Evolutionary conservation across 106 monocot species (phyloP).

Genomic region (Acorus calamus): DNA sequence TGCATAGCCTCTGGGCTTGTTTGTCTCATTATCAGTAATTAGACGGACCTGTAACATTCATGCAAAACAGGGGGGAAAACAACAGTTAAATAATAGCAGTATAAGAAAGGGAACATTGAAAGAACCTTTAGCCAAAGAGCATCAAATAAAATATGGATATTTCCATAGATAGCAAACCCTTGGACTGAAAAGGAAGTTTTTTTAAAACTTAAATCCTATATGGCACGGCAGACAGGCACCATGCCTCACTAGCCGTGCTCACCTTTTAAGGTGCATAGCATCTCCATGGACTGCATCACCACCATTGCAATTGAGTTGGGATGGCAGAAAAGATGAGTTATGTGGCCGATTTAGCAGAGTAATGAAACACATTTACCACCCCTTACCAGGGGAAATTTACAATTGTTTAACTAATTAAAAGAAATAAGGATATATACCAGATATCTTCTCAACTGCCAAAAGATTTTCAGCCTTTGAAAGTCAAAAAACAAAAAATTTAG

Average conservation of each 20-base stretch:
- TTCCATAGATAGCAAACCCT: too few species aligned
- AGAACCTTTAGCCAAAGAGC: background rate
- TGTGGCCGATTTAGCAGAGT: constrained; percentile 18
- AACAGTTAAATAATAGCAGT: background rate
- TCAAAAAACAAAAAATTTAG: constrained; percentile 28
- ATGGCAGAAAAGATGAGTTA: constrained; percentile 25
- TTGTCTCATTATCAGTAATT: constrained; percentile 70
- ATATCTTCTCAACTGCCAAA: constrained; percentile 31
- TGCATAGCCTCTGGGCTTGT: constrained; percentile 93
- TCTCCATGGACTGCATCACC: constrained; percentile 65
- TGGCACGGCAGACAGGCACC: constrained; percentile 94
- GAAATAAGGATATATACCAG: constrained; percentile 23
- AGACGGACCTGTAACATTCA: constrained; percentile 55
- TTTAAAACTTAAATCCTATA: constrained; percentile 25
- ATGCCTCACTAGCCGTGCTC: constrained; percentile 98
- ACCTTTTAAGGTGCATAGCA: constrained; percentile 80
- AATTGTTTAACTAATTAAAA: background rate
- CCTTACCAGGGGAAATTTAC: background rate
- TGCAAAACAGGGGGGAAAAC: constrained; percentile 1
- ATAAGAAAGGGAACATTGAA: constrained; percentile 1
- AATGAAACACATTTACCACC: constrained; percentile 28
- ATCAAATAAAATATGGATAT: background rate
- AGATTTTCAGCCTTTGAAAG: constrained; percentile 19
- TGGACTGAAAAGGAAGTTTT: too few species aligned
- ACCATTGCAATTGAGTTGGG: constrained; percentile 61